These are phyloP conservation scores for Suillus placidus DNA, from an alignment of 768 basidiomycete genomes.

Conservation along the genomic window DNA sequence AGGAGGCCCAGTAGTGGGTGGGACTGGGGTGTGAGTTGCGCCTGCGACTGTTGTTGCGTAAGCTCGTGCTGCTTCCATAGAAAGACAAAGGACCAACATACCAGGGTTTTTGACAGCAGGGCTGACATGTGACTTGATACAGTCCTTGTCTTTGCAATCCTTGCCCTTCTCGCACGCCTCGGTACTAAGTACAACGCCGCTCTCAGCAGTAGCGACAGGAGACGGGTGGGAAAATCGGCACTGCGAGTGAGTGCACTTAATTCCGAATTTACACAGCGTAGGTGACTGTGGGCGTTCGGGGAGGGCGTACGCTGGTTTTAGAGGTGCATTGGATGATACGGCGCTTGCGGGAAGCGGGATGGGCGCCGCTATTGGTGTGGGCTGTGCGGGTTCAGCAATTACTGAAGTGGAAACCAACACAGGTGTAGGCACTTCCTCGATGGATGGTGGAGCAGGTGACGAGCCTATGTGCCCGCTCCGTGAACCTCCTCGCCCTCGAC, in stretches of 20 bases:
- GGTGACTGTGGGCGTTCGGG: conserved; percentile 87
- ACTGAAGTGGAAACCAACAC: conserved; percentile 17
- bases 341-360: conserved; percentile 31
- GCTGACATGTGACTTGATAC: conserved; percentile 88
- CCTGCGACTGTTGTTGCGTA: conserved; percentile 29
- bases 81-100: conserved; percentile 29
- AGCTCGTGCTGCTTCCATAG: conserved; percentile 14
- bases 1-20: conserved; percentile 26
- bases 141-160: conserved; percentile 92
- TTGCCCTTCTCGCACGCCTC: conserved; percentile 91
- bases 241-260: conserved; percentile 87
- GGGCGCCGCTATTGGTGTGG: conserved; percentile 28
- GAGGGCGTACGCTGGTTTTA: conserved; percentile 48
- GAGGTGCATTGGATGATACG: conserved; percentile 1
- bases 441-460: conserved; percentile 26
- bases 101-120: conserved; percentile 75
- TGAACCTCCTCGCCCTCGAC: conserved; percentile 49
- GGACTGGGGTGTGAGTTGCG: conserved; percentile 41
- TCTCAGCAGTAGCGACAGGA: conserved; percentile 94
- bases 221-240: conserved; percentile 95
- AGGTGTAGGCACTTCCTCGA: not conserved
- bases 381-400: conserved; percentile 16
- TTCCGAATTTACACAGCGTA: conserved; percentile 89
- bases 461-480: conserved; percentile 44
- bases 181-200: conserved; percentile 91